A percentile compares a stretch with the other conserved stretches of the same genome.
These are phyloP conservation scores for Alternaria alternata DNA, from an alignment of 2,329 filamentous ascomycete genomes.

Conservation along the genomic window DNA sequence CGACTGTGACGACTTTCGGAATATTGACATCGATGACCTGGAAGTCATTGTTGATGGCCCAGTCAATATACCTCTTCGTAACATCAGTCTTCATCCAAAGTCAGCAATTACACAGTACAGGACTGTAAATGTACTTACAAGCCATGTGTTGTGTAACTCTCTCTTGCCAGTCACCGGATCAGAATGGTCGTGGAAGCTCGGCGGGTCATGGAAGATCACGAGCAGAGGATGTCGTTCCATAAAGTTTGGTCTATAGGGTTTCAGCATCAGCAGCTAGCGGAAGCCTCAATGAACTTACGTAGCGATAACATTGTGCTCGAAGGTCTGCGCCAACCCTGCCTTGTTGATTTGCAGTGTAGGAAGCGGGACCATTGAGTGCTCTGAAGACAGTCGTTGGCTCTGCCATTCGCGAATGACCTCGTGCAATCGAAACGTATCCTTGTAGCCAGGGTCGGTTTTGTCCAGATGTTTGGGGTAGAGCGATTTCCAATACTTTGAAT, in stretches of 20 bases:
- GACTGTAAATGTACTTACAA: conserved; percentile 68
- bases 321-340: conserved; percentile 75
- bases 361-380: conserved; percentile 79
- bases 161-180: conserved; percentile 69
- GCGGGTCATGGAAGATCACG: conserved; percentile 89
- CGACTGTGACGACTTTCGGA: conserved; percentile 75
- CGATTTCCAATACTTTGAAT: conserved; percentile 82
- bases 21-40: conserved; percentile 92
- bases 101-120: conserved; percentile 53
- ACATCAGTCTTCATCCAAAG: conserved; percentile 74
- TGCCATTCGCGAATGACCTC: conserved; percentile 84
- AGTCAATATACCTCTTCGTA: conserved; percentile 81
- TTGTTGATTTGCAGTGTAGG: conserved; percentile 78
- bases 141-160: conserved; percentile 84
- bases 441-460: conserved; percentile 37
- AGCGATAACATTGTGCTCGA: conserved; percentile 85
- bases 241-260: conserved; percentile 65
- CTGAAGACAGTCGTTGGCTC: conserved; percentile 72
- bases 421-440: conserved; percentile 67
- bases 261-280: not conserved
- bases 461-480: conserved; percentile 72
- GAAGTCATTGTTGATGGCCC: conserved; percentile 79
- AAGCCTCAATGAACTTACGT: conserved; percentile 59
- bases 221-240: conserved; percentile 73
- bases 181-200: conserved; percentile 52